A percentile compares a stretch with the other conserved stretches of the same genome.
phyloP scores from a whole-genome alignment of 192 early-diverging fungal genomes.

The Rhizoclosmatium globosum region DNA sequence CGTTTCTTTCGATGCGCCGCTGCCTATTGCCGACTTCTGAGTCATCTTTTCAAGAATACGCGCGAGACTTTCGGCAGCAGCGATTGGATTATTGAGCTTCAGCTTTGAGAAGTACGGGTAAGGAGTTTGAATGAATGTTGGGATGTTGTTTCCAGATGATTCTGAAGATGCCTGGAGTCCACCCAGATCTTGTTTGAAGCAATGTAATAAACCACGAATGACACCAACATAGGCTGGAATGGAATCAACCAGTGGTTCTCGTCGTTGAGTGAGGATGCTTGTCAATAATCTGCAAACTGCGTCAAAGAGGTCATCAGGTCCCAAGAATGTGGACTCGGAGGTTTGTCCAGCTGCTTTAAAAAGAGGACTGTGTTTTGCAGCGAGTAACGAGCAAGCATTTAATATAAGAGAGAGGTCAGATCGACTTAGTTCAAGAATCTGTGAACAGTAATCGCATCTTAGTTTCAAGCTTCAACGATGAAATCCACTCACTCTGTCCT shows the following conservation, averaged over 20 bases:
- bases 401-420: constrained; percentile 57
- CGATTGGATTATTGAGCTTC: constrained; percentile 23
- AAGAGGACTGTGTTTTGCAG: constrained; percentile 11
- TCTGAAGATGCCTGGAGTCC: constrained; percentile 43
- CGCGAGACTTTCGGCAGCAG: constrained; percentile 16
- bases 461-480: neutral
- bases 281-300: constrained; percentile 58
- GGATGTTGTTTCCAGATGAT: constrained; percentile 37
- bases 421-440: constrained; percentile 45
- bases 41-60: constrained; percentile 28
- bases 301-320: constrained; percentile 55
- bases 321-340: constrained; percentile 4
- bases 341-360: constrained; percentile 17
- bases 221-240: constrained; percentile 62
- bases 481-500: constrained; percentile 20
- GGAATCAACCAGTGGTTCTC: constrained; percentile 54
- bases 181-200: constrained; percentile 64
- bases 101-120: constrained; percentile 50
- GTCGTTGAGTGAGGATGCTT: constrained; percentile 53
- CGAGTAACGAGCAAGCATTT: constrained; percentile 37
- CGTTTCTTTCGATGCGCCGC: constrained; percentile 18
- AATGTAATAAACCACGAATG: constrained; percentile 62
- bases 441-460: constrained; percentile 23
- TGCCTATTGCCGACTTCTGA: constrained; percentile 15
- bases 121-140: constrained; percentile 16